These are phyloP conservation scores for Ganoderma lingzhi DNA, from an alignment of 1,284 basidiomycete species.

Conservation along the genomic window DNA sequence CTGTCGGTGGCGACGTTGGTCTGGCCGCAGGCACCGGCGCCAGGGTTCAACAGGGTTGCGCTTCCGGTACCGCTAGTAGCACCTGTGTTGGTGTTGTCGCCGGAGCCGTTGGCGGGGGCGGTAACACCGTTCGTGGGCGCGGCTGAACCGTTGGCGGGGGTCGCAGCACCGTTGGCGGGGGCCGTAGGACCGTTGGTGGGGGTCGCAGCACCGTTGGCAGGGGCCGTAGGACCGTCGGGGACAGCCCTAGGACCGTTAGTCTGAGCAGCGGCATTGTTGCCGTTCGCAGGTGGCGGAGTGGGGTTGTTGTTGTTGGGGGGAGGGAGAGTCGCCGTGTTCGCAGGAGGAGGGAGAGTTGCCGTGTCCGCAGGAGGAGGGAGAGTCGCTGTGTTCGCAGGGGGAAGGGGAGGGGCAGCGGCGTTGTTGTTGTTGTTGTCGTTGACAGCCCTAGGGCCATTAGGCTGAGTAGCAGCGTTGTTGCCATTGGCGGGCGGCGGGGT, in stretches of 20 bases:
- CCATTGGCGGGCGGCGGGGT: too few species aligned
- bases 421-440: too few species aligned
- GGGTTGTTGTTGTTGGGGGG: not conserved
- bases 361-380: not conserved
- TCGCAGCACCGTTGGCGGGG: not conserved
- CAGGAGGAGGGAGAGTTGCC: not conserved
- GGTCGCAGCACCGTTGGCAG: not conserved
- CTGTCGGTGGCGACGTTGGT: conserved; percentile 44
- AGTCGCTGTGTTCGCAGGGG: too few species aligned
- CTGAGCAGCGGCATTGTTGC: not conserved
- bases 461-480: too few species aligned
- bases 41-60: conserved; percentile 47
- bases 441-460: too few species aligned
- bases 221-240: not conserved
- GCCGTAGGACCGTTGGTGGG: not conserved
- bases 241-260: not conserved
- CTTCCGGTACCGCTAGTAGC: not conserved
- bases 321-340: not conserved
- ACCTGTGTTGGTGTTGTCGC: not conserved
- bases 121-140: not conserved
- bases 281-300: not conserved
- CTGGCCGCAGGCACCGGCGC: conserved; percentile 45
- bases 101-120: not conserved
- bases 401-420: too few species aligned
- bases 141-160: not conserved